Evolutionary conservation across 2,329 filamentous ascomycete genomes (phyloP), one percentile per base, ranked within the genome.

Genomic region (Colletotrichum lentis): DNA sequence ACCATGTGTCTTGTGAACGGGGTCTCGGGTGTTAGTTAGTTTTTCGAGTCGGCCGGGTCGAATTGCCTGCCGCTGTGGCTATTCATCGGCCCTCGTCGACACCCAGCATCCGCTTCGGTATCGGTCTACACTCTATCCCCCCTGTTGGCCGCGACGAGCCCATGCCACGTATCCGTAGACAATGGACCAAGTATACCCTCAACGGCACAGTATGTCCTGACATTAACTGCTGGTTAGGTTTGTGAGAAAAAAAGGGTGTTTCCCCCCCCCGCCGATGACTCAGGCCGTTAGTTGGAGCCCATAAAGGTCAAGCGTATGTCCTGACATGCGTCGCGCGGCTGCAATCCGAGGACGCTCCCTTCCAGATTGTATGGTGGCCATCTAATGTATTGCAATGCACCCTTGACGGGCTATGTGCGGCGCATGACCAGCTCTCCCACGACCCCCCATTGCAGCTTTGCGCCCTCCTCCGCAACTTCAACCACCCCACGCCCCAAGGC

Each of bases 11-110:
- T 37, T 18, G 31, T 44, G 31, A 59, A 37, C 31, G 44, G 56
- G 56, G 27, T 58, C 43, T 58, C 27, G 55, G 55, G n/a, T 46
- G 27, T 47, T 22, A 24, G 27, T 37, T 43, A n/a, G n/a, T n/a
- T n/a, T 56, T 22, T 35, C 52, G 31, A 39, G 52, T 39, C 37
- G 12, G 2, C 52, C 31, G 31, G n/a, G n/a, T 54, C 37, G 35
- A 54, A 2, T 22, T 41, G 35, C 35, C 27, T 37, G 52, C 35
- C 52, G 47, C 14, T n/a, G 7, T n/a, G 20, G 35, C 35, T 37
- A n/a, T 12, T 22, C 39, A 41, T n/a, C 54, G 54, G 39, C 16
- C 24, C n/a, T 46, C 18, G 8, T 11, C 24, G n/a, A 27, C 18
- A 16, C 10, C 54, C 24, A 57, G 20, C 16, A 39, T 22, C 55